phyloP scores from a whole-genome alignment of 2,329 filamentous ascomycete genomes.

The Verticillium klebahnii region DNA sequence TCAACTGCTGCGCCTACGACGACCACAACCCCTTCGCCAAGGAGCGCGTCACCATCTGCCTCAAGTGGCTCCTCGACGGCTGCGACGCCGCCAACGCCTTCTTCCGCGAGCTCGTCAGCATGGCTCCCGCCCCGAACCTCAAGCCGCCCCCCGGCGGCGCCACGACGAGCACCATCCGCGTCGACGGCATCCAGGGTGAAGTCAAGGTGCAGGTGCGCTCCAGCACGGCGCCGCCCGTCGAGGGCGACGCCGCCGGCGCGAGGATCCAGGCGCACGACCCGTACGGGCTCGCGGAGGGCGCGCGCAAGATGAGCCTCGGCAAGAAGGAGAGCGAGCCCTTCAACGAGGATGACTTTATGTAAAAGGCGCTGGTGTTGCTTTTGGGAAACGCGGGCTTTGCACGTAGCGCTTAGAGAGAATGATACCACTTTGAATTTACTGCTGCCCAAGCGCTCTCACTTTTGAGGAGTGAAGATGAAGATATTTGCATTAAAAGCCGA shows the following conservation, averaged over 20 bases:
- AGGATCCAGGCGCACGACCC: slow-evolving; percentile 17
- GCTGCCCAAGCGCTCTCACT: not conserved
- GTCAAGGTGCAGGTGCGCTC: slow-evolving; percentile 49
- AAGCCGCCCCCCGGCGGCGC: slow-evolving; percentile 27
- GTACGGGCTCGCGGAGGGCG: slow-evolving; percentile 37
- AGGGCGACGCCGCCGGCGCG: slow-evolving; percentile 17
- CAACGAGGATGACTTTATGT: slow-evolving; percentile 43
- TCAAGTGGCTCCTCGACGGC: slow-evolving; percentile 78
- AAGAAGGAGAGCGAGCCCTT: slow-evolving; percentile 21
- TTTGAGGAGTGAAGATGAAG: not conserved
- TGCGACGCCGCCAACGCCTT: slow-evolving; percentile 69
- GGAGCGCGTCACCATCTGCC: slow-evolving; percentile 81
- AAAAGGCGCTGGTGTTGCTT: slow-evolving; percentile 15
- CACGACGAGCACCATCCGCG: slow-evolving; percentile 39
- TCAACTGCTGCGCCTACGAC: slow-evolving; percentile 88
- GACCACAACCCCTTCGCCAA: slow-evolving; percentile 92
- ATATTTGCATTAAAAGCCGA: slow-evolving; percentile 1
- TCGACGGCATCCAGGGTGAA: slow-evolving; percentile 53
- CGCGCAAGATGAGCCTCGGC: slow-evolving; percentile 35
- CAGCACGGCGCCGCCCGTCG: slow-evolving; percentile 8
- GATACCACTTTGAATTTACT: not conserved
- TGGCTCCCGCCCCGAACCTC: slow-evolving; percentile 33
- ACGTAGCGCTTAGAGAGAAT: not conserved
- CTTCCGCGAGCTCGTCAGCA: slow-evolving; percentile 57
- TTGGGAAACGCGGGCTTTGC: slow-evolving; percentile 6